These are phyloP conservation scores for Glycyrrhiza uralensis DNA, from an alignment of 306 rosid genomes.

Conservation along the genomic window DNA sequence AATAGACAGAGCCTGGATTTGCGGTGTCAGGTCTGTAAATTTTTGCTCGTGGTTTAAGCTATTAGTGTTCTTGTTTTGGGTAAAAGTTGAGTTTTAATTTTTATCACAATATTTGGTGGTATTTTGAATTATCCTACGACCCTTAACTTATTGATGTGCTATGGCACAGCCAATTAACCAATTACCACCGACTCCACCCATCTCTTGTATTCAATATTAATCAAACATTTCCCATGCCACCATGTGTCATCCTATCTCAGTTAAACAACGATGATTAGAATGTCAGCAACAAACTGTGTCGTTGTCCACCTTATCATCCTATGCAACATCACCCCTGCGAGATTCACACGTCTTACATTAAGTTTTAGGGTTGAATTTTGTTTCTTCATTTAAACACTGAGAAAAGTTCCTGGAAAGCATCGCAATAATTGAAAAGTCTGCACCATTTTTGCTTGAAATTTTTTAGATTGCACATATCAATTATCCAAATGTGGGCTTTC, in stretches of 20 bases:
- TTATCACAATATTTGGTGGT: neutral
- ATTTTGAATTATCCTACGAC: neutral
- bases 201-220: neutral
- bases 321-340: neutral
- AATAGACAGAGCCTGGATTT: neutral
- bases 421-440: constrained; percentile 13
- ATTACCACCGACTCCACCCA: constrained; percentile 54
- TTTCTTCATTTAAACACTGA: neutral
- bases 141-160: neutral
- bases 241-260: constrained; percentile 33
- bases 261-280: neutral
- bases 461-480: constrained; percentile 25
- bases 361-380: neutral
- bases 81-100: neutral
- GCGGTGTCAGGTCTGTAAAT: neutral
- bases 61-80: neutral
- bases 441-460: neutral
- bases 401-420: constrained; percentile 6
- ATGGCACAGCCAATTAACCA: neutral
- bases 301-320: neutral
- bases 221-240: neutral
- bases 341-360: neutral
- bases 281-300: constrained; percentile 29
- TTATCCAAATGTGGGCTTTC: constrained; percentile 39
- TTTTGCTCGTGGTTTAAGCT: neutral